These are phyloP conservation scores for Geranomyces michiganensis DNA, from an alignment of 192 early-diverging fungal species.

Conservation along the genomic window DNA sequence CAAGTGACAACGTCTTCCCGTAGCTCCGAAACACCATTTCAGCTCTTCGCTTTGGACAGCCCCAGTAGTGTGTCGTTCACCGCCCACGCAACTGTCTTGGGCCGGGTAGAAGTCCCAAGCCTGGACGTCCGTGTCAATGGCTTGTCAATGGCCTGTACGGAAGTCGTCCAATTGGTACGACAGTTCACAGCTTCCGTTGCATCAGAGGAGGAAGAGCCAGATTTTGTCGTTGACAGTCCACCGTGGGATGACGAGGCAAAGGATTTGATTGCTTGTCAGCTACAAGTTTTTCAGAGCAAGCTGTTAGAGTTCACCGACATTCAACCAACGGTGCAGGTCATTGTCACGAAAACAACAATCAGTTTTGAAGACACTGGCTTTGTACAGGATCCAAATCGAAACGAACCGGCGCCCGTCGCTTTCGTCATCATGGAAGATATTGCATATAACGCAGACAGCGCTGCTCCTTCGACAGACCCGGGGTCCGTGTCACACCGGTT, in stretches of 20 bases:
- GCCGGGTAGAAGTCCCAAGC: conserved; percentile 9
- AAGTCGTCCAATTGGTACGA: background rate
- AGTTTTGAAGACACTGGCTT: background rate
- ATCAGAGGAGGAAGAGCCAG: background rate
- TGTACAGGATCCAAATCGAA: background rate
- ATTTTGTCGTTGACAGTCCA: background rate
- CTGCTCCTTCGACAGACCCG: background rate
- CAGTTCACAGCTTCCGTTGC: background rate
- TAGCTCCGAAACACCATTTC: conserved; percentile 7
- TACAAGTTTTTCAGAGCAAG: background rate
- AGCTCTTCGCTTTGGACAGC: conserved; percentile 9
- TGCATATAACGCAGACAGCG: background rate
- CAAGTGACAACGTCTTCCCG: background rate
- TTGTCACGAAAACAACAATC: background rate
- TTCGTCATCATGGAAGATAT: background rate
- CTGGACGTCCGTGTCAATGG: conserved; percentile 19
- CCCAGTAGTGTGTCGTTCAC: background rate
- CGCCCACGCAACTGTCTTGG: conserved; percentile 14
- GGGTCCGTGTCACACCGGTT: background rate
- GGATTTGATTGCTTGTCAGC: background rate
- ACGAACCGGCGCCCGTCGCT: background rate
- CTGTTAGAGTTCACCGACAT: conserved; percentile 3
- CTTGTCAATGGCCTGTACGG: conserved; percentile 13
- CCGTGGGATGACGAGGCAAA: background rate
- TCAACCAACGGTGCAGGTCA: background rate